These are phyloP conservation scores for Dioszegia hungarica DNA, from an alignment of 768 basidiomycete species.

Conservation along the genomic window DNA sequence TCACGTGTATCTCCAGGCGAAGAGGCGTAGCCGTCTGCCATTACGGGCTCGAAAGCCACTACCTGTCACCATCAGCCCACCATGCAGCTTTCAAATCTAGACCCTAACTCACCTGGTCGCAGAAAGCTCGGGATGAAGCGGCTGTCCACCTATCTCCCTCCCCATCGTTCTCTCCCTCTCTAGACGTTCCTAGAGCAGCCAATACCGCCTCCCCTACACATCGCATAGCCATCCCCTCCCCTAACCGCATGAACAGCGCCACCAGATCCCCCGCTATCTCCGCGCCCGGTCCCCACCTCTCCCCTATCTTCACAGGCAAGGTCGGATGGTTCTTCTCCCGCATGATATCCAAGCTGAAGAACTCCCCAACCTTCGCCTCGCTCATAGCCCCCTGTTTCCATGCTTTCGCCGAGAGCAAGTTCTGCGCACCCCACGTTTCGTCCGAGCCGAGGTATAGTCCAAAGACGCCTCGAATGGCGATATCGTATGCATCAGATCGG, in stretches of 20 bases:
- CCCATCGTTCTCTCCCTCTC: not conserved
- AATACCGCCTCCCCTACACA: constrained; percentile 17
- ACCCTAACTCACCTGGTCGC: constrained; percentile 8
- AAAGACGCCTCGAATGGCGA: constrained; percentile 19
- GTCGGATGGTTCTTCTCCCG: constrained; percentile 22
- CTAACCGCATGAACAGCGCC: constrained; percentile 7
- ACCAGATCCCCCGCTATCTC: constrained; percentile 7
- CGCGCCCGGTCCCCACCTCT: constrained; percentile 12
- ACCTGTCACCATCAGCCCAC: not conserved
- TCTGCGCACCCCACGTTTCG: constrained; percentile 14
- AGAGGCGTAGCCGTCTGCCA: not conserved
- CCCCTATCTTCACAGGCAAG: constrained; percentile 19
- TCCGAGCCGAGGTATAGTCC: constrained; percentile 20
- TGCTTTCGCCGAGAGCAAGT: constrained; percentile 7
- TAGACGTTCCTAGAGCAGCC: not conserved
- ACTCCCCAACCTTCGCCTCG: constrained; percentile 15
- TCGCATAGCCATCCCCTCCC: constrained; percentile 2
- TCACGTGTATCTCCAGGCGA: constrained; percentile 1
- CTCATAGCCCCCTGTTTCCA: constrained; percentile 11
- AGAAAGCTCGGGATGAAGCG: constrained; percentile 6
- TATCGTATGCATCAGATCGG: constrained; percentile 1
- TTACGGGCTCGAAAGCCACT: not conserved
- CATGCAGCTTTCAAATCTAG: not conserved
- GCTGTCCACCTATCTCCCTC: not conserved
- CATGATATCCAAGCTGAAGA: constrained; percentile 21